Base-by-base conservation (phyloP, 371 early-diverging fungal genomes). In the Apophysomyces sp. region DNA sequence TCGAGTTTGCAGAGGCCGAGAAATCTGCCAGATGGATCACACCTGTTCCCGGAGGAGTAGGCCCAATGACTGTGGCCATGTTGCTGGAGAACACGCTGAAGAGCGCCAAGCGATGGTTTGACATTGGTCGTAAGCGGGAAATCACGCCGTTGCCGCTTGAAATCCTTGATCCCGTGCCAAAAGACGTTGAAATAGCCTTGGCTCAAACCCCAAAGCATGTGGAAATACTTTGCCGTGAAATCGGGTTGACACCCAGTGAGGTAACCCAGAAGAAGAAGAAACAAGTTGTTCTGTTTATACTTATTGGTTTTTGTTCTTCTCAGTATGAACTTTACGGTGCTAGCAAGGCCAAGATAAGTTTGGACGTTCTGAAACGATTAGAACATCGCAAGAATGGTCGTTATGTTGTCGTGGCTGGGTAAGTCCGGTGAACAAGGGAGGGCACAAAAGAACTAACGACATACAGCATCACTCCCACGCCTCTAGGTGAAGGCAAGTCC, bases 1-100 rank as follows among this genome's bases (percentile, higher is more conserved):
- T 97, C 31, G 92, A 95, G 32, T 95, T 81, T 64, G 85, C 83
- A 4, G 73, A 67, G 13, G 95, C 92, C 12, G 64, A 67, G 15
- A 52, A 79, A 29, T 86, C 89, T 6, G 95, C 95, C 3, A 78
- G 88, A 7, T 79, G 80, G 29, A 93, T 96, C 63, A 96, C 97
- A 1, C 96, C 98, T 2, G 98, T 97, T 51, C 98, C 98, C 24
- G 97, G 97, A 29, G 97, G 97, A 39, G 96, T 97, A 28, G 98
- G 97, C 0, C 98, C 98, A 11, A 96, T 97, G 97, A 97, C 98
- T 5, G 97, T 97, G 12, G 94, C 94, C 44, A 96, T 97, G 95
- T 81, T 97, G 30, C 74, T 97, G 74, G 69, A 89, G 57, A 97
- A 97, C 78, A 93, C 92, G 0, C 76, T 91, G 0, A 64, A 84